Evolutionary conservation across 257 asterid genomes (phyloP), one percentile per base, ranked within the genome.

Genomic region (Salvia splendens): DNA sequence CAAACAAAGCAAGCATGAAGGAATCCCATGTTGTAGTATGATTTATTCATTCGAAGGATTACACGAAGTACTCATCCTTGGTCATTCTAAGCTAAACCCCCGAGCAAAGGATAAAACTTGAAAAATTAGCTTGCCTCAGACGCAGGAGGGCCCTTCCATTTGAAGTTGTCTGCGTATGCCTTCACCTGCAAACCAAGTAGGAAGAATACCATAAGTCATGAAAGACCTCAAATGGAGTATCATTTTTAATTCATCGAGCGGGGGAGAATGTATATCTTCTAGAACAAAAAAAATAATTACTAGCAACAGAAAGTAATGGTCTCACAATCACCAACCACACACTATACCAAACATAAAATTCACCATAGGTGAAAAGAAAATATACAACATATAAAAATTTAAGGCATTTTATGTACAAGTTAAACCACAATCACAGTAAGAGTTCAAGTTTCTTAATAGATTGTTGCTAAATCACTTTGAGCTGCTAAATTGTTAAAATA

Each of bases 141-240:
- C 65, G 77, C 73, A 28, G 96, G 94, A 73, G 92, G 95, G 42
- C 99, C 97, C 85, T 91, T 91, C 95, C 91, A 91, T 80, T 88
- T 91, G 87, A 91, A 91, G 88, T 88, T 94, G 77, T 94, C 99
- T 0, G 97, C 96, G 54, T 94, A 91, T 16, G 97, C 65, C 81
- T 83, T 94, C 63, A 80, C 69, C 97, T 94, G 85, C 67, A 71
- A 73, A n/a, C 12, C 33, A 30, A 61, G 59, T 48, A 55, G n/a
- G 42, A 15, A 64, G 40, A 32, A 33, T 43, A 16, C 54, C 20
- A 62, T 47, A 46, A 24, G 30, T 24, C 38, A 0, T 33, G 6
- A 67, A 57, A 62, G 17, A 67, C 55, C n/a, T 62, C 54, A 62
- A 4, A 38, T 24, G 30, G 30, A 24, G 30, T 8, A 20, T 49